These are phyloP conservation scores for Pythium sukuiense DNA, from an alignment of 352 stramenopile genomes.

Conservation along the genomic window DNA sequence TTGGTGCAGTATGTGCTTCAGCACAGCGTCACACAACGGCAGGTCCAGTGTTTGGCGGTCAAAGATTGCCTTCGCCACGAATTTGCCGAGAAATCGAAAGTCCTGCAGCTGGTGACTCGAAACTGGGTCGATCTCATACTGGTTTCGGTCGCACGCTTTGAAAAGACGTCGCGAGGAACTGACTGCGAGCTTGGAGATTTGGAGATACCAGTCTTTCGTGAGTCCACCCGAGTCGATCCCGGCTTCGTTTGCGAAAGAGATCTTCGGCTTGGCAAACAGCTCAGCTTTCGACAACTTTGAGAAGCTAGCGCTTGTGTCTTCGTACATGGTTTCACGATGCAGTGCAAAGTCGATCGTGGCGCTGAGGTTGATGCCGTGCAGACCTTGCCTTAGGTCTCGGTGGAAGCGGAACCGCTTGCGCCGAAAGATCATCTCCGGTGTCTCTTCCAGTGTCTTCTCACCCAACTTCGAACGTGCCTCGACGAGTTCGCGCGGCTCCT, in stretches of 20 bases:
- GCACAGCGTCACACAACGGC: conserved; percentile 69
- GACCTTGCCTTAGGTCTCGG: conserved; percentile 54
- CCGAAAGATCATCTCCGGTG: conserved; percentile 79
- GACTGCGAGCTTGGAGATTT: conserved; percentile 55
- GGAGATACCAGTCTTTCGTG: conserved; percentile 90
- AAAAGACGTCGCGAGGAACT: conserved; percentile 46
- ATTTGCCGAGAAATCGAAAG: conserved; percentile 73
- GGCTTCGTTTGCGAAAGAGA: conserved; percentile 79
- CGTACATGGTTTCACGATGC: conserved; percentile 58
- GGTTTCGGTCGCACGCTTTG: conserved; percentile 47
- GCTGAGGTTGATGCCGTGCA: conserved; percentile 35
- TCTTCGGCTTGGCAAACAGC: conserved; percentile 67
- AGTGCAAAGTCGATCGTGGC: conserved; percentile 47
- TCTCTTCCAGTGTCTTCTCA: conserved; percentile 50
- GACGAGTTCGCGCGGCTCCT: conserved; percentile 53
- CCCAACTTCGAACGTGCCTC: conserved; percentile 44
- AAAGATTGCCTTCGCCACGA: conserved; percentile 86
- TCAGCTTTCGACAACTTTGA: conserved; percentile 44
- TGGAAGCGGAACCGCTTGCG: conserved; percentile 88
- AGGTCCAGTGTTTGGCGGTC: conserved; percentile 83
- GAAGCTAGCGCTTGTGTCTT: conserved; percentile 66
- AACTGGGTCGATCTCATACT: conserved; percentile 50
- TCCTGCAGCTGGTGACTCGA: conserved; percentile 38
- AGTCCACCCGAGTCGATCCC: conserved; percentile 88
- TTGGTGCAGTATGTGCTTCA: conserved; percentile 67